Evolutionary conservation across 495 filamentous ascomycete genomes (phyloP), one percentile per base, ranked within the genome.

Genomic region (Eremomyces bilateralis): DNA sequence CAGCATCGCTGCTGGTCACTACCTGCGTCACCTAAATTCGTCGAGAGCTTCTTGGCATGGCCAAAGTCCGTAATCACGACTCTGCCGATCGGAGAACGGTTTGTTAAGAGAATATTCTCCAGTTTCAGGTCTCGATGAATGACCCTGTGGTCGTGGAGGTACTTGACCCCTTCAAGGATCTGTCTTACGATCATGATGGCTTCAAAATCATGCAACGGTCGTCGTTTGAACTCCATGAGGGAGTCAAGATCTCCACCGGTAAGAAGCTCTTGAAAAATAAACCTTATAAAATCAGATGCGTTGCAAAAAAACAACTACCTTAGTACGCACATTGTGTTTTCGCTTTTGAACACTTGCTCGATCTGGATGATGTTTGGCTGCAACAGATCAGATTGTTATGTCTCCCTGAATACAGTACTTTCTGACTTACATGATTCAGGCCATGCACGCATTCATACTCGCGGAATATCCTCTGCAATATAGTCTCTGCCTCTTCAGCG

Each of bases 1-100:
- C 55, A 58, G 67, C 79, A 70, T 11, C 76, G 61, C 12, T 58
- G 47, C 24, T 13, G 24, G 6, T 27, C 24, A 27, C 6, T 27
- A 27, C 24, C 44, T 13, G 46, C 42, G 2, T 47, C 15, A 22
- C 3, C 16, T 15, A 6, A 10, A n/a, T 11, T 2, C 15, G 18
- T 30, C 31, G 46, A n/a, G 5, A 63, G 36, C 12, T 56, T 52
- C 21, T 53, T 66, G 4, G 73, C 68, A 33, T 65, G 62, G 5
- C 80, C 80, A 50, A 88, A 77, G 44, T 88, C 80, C 0, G 73
- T 73, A 16, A 88, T 54, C 1, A 83, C 62, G 15, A 83, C 56
- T 18, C 80, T 44, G 1, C 48, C 48, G 1, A 51, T 52, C 17
- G 42, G 40, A 12, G 41, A 34, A 27, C 51, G 43, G 4, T 56